Base-by-base conservation (phyloP, 192 early-diverging fungal species). In the Radiomyces spectabilis region DNA sequence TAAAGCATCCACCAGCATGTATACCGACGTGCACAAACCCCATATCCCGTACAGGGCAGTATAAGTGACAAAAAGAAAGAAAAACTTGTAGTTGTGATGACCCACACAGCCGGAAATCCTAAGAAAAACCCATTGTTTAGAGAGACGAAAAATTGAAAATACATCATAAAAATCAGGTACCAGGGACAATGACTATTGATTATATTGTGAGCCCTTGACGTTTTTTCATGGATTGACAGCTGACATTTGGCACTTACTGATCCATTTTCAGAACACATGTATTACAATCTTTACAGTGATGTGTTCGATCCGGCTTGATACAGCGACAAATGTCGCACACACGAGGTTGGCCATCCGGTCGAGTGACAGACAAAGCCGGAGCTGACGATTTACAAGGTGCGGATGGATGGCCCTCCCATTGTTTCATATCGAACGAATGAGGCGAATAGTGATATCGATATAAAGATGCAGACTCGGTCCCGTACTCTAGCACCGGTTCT, bases 241-340 rank as follows among this genome's bases (percentile, higher is more conserved):
- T n/a, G n/a, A n/a, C n/a, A n/a, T n/a, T n/a, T n/a, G n/a, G n/a
- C n/a, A 70, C 78, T 35, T 75, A 80, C 78, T 80, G 78, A 44
- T 80, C 78, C 78, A 80, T 80, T 55, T 71, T 77, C n/a, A 80
- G 40, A 2, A 77, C 73, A 47, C 78, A 80, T 53, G 55, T 35
- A 30, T 74, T 68, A 55, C 77, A 79, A n/a, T 74, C 75, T 22
- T 69, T 69, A 35, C 77, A 79, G 24, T 79, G 77, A 51, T 79
- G 77, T 15, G 69, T 56, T 62, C 77, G 38, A 42, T 72, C 74
- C 6, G 77, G 72, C 38, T 79, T 79, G 53, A 79, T 41, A 32
- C 61, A 41, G 2, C 55, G 42, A 51, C 68, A 70, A 13, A 38
- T 37, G 10, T 63, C 42, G 39, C 68, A 70, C 33, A 35, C 64